A percentile compares a stretch with the other conserved stretches of the same genome.
These are phyloP conservation scores for Populus alba DNA, from an alignment of 345 rosid genomes.

Conservation along the genomic window DNA sequence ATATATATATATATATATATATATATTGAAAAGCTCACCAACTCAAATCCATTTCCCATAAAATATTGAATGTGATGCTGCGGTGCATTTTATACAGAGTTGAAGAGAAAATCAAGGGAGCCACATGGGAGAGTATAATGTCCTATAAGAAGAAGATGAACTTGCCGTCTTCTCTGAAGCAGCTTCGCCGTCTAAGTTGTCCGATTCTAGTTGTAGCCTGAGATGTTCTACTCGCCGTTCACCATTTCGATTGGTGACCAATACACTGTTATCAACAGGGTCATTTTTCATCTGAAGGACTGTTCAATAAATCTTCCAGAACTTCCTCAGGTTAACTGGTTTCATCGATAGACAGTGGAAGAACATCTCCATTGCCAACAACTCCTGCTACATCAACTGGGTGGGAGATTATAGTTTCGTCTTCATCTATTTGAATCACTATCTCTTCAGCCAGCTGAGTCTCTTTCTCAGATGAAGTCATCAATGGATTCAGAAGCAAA, in stretches of 20 bases:
- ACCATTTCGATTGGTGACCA: slow-evolving; percentile 40
- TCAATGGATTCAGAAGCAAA: slow-evolving; percentile 31
- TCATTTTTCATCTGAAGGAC: slow-evolving; percentile 31
- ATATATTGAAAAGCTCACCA: background rate
- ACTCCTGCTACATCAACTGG: slow-evolving; percentile 35
- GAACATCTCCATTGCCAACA: slow-evolving; percentile 27
- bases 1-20: too few species aligned
- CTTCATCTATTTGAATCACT: slow-evolving; percentile 68
- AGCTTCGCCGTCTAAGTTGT: slow-evolving; percentile 42
- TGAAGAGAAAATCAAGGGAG: background rate
- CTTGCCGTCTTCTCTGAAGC: slow-evolving; percentile 58
- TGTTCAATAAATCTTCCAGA: slow-evolving; percentile 31
- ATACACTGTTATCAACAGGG: slow-evolving; percentile 34
- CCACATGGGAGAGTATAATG: background rate
- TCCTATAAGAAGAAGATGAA: slow-evolving; percentile 23
- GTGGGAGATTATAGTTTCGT: slow-evolving; percentile 43
- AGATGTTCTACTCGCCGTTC: slow-evolving; percentile 35
- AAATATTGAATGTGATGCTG: slow-evolving; percentile 66
- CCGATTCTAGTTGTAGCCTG: slow-evolving; percentile 38
- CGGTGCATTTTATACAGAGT: slow-evolving; percentile 55
- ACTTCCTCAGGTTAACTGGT: slow-evolving; percentile 31
- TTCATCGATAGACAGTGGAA: slow-evolving; percentile 18
- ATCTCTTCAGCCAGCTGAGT: slow-evolving; percentile 46
- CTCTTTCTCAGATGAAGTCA: slow-evolving; percentile 39
- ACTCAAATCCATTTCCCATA: slow-evolving; percentile 77